Evolutionary conservation across 2,329 filamentous ascomycete species (phyloP).

Genomic region (Aspergillus sp.): DNA sequence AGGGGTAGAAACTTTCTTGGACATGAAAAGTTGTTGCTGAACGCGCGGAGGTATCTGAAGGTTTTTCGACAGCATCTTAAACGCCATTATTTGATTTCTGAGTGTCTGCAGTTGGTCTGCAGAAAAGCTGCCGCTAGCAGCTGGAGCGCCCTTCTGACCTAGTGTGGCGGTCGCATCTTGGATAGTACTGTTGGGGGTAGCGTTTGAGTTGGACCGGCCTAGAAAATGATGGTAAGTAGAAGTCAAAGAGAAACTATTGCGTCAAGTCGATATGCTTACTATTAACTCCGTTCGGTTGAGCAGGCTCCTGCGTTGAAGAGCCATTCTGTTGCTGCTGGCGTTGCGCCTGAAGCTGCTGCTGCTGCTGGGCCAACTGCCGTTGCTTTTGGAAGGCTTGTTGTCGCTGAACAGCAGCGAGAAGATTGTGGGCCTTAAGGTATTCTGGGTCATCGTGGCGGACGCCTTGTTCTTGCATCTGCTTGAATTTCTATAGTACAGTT

Average conservation of each 20-base stretch:
- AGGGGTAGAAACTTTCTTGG: constrained; percentile 39
- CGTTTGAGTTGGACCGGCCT: constrained; percentile 38
- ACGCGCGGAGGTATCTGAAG: constrained; percentile 74
- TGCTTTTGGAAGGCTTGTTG: constrained; percentile 60
- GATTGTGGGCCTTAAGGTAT: constrained; percentile 75
- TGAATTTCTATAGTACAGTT: constrained; percentile 68
- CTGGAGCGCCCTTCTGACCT: constrained; percentile 30
- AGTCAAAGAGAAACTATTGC: background rate
- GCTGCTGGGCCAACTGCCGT: constrained; percentile 39
- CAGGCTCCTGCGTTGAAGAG: constrained; percentile 26
- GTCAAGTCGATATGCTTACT: constrained; percentile 28
- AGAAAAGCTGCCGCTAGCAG: constrained; percentile 62
- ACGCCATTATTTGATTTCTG: constrained; percentile 84
- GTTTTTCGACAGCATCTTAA: constrained; percentile 87
- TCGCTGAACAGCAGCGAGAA: constrained; percentile 70
- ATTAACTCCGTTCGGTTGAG: constrained; percentile 42
- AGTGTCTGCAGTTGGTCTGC: constrained; percentile 76
- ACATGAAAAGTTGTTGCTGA: constrained; percentile 79
- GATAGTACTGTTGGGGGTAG: constrained; percentile 30
- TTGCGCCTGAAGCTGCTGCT: constrained; percentile 42
- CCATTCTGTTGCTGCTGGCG: constrained; percentile 50
- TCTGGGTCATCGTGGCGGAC: constrained; percentile 82
- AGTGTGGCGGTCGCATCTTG: constrained; percentile 24
- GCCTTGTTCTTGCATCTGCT: constrained; percentile 83
- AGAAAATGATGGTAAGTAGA: background rate